Evolutionary conservation across 441 rosid genomes (phyloP), one percentile per base, ranked within the genome.

Genomic region (Croton setiger): DNA sequence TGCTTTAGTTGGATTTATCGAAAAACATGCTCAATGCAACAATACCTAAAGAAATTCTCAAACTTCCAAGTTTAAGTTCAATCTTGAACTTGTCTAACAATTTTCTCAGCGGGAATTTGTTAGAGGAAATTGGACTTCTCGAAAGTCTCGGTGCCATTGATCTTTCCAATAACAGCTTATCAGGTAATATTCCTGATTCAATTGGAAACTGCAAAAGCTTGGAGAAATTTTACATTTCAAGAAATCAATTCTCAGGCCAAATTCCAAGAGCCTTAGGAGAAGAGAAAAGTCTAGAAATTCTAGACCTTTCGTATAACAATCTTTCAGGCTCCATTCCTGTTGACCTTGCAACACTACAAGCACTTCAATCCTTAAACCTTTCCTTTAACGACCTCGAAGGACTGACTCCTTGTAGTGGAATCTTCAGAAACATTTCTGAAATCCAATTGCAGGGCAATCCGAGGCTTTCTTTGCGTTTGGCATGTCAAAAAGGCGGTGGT

Each of bases 331-430:
- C 57, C 35, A 83, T 87, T 68, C 88, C 91, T 64, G 5, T 57
- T 1, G 74, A 77, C 6, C 73, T 85, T 56, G 75, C 72, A 71
- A 69, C 71, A 5, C 53, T 85, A 23, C 65, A 35, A 27, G 82
- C 65, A 20, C 70, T 87, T 59, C 61, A 67, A 43, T 76, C 61
- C 44, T 72, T 86, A 75, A 84, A 86, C 74, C 79, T 84, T 45
- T 64, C 88, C 41, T 83, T 74, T 65, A 86, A 84, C 61, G 70
- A 79, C 51, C 79, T 86, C 0, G 79, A 84, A 61, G 86, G 87
- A 57, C 0, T 18, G 51, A 35, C 81, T 64, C 88, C 84, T 2
- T 60, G 54, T 5, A 56, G 70, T 0, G 83, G 82, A 13, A 54
- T 76, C 39, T 83, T 83, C 47, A 61, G 3, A 27, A 74, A 80